phyloP scores from a whole-genome alignment of 2,329 filamentous ascomycete genomes.

The Fusarium verrucosum region DNA sequence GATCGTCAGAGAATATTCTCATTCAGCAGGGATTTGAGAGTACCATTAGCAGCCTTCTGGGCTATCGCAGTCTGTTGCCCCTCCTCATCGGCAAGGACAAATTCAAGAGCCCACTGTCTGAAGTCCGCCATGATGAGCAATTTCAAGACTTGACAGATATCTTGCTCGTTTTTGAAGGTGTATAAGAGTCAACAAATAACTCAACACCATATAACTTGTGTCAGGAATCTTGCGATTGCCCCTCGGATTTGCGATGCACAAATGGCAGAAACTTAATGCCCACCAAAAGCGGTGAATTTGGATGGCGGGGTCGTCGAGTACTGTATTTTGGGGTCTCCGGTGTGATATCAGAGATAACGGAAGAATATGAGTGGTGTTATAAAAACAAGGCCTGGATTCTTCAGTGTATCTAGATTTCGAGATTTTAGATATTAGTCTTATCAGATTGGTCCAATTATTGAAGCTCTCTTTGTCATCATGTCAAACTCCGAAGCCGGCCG shows the following conservation, averaged over 20 bases:
- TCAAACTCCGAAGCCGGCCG: conserved; percentile 43
- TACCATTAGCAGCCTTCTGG: conserved; percentile 58
- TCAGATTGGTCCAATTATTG: conserved; percentile 38
- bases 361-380: background rate
- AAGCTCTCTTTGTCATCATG: conserved; percentile 41
- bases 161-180: background rate
- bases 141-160: background rate
- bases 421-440: conserved; percentile 19
- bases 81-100: conserved; percentile 62
- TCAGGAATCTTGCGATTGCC: background rate
- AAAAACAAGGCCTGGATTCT: background rate
- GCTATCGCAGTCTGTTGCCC: conserved; percentile 53
- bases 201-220: background rate
- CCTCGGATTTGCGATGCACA: conserved; percentile 13
- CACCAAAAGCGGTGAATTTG: conserved; percentile 42
- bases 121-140: conserved; percentile 58
- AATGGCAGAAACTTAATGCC: conserved; percentile 37
- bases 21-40: background rate
- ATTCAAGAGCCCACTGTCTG: conserved; percentile 62
- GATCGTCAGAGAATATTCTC: conserved; percentile 17
- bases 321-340: background rate
- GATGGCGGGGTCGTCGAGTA: conserved; percentile 38
- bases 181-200: background rate
- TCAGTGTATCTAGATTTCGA: background rate
- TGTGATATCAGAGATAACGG: background rate